Base-by-base conservation (phyloP, 768 basidiomycete genomes). In the Lactarius evosmus region DNA sequence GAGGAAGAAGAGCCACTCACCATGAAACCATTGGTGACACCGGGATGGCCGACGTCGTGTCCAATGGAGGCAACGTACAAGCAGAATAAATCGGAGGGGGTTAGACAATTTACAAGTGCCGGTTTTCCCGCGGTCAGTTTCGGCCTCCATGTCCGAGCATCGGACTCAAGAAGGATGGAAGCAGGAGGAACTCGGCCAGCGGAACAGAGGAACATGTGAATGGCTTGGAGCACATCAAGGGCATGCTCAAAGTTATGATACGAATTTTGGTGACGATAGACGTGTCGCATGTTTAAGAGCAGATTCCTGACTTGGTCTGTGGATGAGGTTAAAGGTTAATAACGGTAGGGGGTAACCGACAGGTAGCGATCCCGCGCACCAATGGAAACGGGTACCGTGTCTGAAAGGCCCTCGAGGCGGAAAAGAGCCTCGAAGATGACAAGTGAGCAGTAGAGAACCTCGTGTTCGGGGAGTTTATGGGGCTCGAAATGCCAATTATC, bases 241-340 rank as follows among this genome's bases (percentile, higher is more conserved):
- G 95, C 97, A 75, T 99, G 97, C 66, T 93, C 87, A 73, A 96
- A 98, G 72, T 98, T 99, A 80, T 99, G 97, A 74, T 99, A 99
- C 30, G 90, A 88, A 76, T 98, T 98, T 62, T 88, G 86, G 57
- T 84, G 82, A 65, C 95, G 89, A 74, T 99, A 99, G 56, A 96
- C 87, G 32, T 85, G 84, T n/a, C 89, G 85, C n/a, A 98, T 83
- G 67, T 96, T 92, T 69, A 85, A 84, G 44, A 99, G 81, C 70
- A 98, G 89, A 11, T 84, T 76, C 22, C 85, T 82, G 67, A 98
- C 81, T 75, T 88, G 85, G 67, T 80, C 94, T 93, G 74, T 56
- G 54, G 30, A 36, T 30, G 49, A 22, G 44, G 25, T 49, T 27
- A 11, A 46, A 19, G 7, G 4, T 33, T 56, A 40, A 56, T 41